Base-by-base conservation (phyloP, 2,329 filamentous ascomycete genomes). In the Apiospora phragmitis region DNA sequence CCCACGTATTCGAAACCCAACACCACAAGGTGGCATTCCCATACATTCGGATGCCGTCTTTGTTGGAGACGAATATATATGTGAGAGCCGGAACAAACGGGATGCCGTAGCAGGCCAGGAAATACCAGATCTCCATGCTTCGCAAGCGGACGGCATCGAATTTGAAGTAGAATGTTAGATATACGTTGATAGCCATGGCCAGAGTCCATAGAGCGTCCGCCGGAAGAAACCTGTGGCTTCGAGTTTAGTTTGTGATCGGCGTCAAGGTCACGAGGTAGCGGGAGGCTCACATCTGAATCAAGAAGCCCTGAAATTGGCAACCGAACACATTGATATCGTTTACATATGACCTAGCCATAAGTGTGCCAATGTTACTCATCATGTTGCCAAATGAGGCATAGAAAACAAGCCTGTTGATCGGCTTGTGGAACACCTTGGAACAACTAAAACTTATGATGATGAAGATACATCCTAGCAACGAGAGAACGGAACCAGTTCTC, bases 371-470 rank as follows among this genome's bases (percentile, higher is more conserved):
- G 79, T 94, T 95, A 72, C 89, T 89, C 80, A 94, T 85, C 75
- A 95, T 86, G 77, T 97, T 97, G 11, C 93, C 94, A 77, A 93
- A 92, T 0, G 92, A 92, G 8, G 94, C 93, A 79, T 92, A 96
- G 80, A 97, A 95, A 12, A 95, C 91, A 0, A 97, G 86, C 24
- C 94, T 87, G 77, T 96, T 96, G 82, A 96, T 94, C n/a, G 93
- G 92, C 77, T 94, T 95, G 76, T 93, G 92, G 78, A 96, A 96
- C 6, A 87, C 86, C 21, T 85, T 86, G 42, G 91, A 93, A n/a
- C 81, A 80, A 41, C 88, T 81, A 77, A 95, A 96, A 3, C 92
- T 94, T 70, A 84, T 75, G 69, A 95, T 89, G 76, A 94, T 92
- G 78, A 95, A 89, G 42, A 91, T 75, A 59, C 91, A 93, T 70